These are phyloP conservation scores for Blastobotrys peoriensis DNA, from an alignment of 805 yeast genomes.

Conservation along the genomic window DNA sequence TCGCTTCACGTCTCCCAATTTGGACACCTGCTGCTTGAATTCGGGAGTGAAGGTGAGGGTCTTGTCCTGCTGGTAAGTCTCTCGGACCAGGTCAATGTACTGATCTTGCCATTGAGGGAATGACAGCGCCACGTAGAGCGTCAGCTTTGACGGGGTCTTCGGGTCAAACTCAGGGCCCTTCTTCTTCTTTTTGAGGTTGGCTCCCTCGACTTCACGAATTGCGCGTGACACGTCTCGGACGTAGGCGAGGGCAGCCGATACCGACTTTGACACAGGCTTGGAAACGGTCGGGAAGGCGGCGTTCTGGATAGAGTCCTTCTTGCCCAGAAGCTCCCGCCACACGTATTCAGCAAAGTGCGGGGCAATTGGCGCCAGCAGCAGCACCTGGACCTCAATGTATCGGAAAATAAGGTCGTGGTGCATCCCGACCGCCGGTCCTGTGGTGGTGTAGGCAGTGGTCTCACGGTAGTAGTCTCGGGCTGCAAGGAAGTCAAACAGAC, in stretches of 20 bases:
- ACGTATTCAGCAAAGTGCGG: conserved; percentile 94
- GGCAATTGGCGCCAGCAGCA: conserved; percentile 84
- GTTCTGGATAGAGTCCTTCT: conserved; percentile 60
- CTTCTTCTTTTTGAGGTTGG: conserved; percentile 78
- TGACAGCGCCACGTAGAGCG: conserved; percentile 68
- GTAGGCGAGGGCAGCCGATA: conserved; percentile 67
- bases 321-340: conserved; percentile 73
- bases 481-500: conserved; percentile 89
- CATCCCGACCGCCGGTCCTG: no score
- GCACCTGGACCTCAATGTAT: conserved; percentile 81
- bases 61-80: conserved; percentile 22
- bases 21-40: conserved; percentile 34
- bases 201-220: conserved; percentile 90
- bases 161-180: conserved; percentile 70
- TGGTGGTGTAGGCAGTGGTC: conserved; percentile 40
- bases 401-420: conserved; percentile 73
- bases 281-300: conserved; percentile 77
- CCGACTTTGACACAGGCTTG: conserved; percentile 54
- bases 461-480: conserved; percentile 97
- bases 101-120: conserved; percentile 88
- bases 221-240: conserved; percentile 73
- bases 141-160: conserved; percentile 63
- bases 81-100: conserved; percentile 72
- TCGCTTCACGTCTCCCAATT: conserved; percentile 76
- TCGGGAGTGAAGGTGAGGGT: conserved; percentile 32